Base-by-base conservation (phyloP, 2,329 filamentous ascomycete genomes). In the Cytospora mali region DNA sequence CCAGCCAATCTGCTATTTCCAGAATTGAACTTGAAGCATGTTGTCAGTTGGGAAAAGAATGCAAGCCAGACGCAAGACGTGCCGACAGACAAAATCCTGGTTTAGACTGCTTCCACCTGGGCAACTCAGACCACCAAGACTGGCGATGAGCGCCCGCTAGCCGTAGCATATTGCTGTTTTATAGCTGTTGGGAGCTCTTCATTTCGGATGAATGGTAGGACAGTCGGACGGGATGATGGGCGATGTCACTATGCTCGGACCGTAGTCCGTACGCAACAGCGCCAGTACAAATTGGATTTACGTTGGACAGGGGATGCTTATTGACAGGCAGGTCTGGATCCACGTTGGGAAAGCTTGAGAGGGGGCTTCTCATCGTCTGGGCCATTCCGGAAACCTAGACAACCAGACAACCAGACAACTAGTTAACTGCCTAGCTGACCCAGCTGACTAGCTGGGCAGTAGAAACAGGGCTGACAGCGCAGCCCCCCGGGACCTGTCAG, bases 401-500 rank as follows among this genome's bases (percentile, higher is more conserved):
- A n/a, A n/a, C n/a, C n/a, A n/a, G n/a, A n/a, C n/a, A n/a, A n/a
- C n/a, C n/a, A n/a, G n/a, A n/a, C 11, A 31, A 31, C 6, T 31
- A 31, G 6, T 31, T 31, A 31, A 31, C 6, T 33, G 10, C 42
- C 42, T 23, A 18, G 42, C 42, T n/a, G 42, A 9, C 42, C 42
- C n/a, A 4, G 9, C 11, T 10, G 9, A 4, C n/a, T 23, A 10
- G 7, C 3, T 23, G n/a, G 42, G 42, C n/a, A 46, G n/a, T 10
- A 13, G 42, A 46, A 46, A 13, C 42, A 46, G 42, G 42, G 42
- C 42, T 46, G 42, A 46, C n/a, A 46, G n/a, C n/a, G 21, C 18
- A 59, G 57, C 49, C 33, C 25, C 25, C 46, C 49, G n/a, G n/a
- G 57, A 27, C 35, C 35, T 53, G 57, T 53, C 57, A 58, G 14